Conservation (phyloP, 129 eudicot species). For the Silybum marianum region DNA sequence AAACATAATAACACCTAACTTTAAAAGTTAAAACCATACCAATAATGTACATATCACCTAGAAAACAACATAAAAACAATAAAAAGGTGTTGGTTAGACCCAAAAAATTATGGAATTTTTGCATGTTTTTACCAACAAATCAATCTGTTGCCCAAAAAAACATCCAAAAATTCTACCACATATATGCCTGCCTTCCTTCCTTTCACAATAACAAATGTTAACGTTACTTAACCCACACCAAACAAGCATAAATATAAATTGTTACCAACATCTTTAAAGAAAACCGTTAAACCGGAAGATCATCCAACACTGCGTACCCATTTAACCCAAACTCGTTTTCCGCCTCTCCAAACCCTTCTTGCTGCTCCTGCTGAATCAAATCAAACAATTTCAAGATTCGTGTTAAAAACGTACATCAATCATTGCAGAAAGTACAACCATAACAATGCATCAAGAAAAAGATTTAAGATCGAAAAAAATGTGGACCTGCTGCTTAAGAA, state of each 20-base stretch:
- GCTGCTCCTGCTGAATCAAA: constrained; percentile 51
- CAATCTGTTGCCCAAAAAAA: constrained; percentile 33
- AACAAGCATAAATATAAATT: neutral
- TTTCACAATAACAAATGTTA: neutral
- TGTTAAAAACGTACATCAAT: neutral
- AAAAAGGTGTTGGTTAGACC: neutral
- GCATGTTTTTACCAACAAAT: constrained; percentile 40
- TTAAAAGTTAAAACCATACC: neutral
- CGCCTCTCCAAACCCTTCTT: constrained; percentile 54
- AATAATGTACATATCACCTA: neutral
- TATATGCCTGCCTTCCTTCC: neutral
- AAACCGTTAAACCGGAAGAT: constrained; percentile 54
- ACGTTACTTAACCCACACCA: constrained; percentile 3
- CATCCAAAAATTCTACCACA: constrained; percentile 32
- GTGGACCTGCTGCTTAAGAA: constrained; percentile 63
- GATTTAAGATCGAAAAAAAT: constrained; percentile 6
- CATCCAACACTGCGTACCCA: constrained; percentile 58
- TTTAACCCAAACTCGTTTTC: constrained; percentile 62
- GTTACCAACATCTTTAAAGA: neutral
- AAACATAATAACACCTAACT: no score
- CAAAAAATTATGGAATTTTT: constrained; percentile 30
- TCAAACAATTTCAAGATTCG: constrained; percentile 1
- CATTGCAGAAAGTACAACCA: neutral
- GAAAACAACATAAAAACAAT: neutral
- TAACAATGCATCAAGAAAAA: neutral